A percentile compares a stretch with the other conserved stretches of the same genome.
Conservation (phyloP, 73 alveolate genomes). For the Paraurostyla sp. region DNA sequence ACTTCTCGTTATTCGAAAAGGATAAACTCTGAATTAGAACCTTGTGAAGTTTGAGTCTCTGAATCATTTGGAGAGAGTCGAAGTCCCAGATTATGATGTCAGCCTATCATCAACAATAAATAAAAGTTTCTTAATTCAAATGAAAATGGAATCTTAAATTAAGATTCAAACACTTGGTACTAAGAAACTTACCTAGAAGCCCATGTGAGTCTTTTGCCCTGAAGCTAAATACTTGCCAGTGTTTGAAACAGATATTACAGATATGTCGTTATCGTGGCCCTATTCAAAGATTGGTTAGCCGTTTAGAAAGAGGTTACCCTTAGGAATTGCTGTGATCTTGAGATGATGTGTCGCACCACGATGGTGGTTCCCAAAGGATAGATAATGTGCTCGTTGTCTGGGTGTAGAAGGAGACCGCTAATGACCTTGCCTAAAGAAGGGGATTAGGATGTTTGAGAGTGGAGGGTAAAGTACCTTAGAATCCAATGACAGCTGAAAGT, state of each 20-base stretch:
- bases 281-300: neutral
- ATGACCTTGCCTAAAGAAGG: slow-evolving; percentile 86
- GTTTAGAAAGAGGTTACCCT: slow-evolving; percentile 61
- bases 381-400: slow-evolving; percentile 97
- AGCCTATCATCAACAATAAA: slow-evolving; percentile 64
- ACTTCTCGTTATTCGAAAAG: slow-evolving; percentile 94
- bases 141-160: slow-evolving; percentile 13
- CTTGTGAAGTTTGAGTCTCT: slow-evolving; percentile 95
- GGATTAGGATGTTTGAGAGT: neutral
- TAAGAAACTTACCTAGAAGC: slow-evolving; percentile 81
- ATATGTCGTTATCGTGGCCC: slow-evolving; percentile 95
- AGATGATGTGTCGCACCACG: slow-evolving; percentile 92
- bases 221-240: slow-evolving; percentile 92
- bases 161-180: neutral
- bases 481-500: slow-evolving; percentile 79
- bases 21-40: slow-evolving; percentile 89
- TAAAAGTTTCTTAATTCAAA: neutral
- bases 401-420: slow-evolving; percentile 96
- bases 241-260: slow-evolving; percentile 87
- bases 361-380: slow-evolving; percentile 97
- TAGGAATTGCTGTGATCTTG: slow-evolving; percentile 80
- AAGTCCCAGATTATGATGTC: slow-evolving; percentile 98
- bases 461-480: slow-evolving; percentile 52
- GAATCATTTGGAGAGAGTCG: slow-evolving; percentile 87
- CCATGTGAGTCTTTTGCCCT: slow-evolving; percentile 94